Conservation (phyloP, 139 green algal species). For the Coccomyxa sp. region DNA sequence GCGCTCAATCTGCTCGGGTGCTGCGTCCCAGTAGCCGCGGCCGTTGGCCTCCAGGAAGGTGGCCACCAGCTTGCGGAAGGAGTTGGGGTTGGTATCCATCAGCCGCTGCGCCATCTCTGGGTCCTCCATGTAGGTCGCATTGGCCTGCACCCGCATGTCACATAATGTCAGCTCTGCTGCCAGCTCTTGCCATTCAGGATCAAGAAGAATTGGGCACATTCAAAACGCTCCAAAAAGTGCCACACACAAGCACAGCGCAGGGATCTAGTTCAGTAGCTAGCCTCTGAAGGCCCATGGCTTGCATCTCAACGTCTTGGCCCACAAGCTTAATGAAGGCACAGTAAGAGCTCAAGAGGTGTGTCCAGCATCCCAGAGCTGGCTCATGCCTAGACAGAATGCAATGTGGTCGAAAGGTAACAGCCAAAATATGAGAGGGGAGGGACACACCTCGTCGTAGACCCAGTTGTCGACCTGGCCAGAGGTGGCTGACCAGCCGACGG, state of each 20-base stretch:
- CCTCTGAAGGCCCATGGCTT: too few species aligned
- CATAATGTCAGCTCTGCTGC: not conserved
- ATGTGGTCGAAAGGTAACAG: too few species aligned
- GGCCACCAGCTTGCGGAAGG: slow-evolving; percentile 87
- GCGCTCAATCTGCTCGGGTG: slow-evolving; percentile 89
- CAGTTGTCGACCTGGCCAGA: slow-evolving; percentile 96
- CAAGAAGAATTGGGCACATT: too few species aligned
- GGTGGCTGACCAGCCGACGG: slow-evolving; percentile 97
- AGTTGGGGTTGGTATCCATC: slow-evolving; percentile 97
- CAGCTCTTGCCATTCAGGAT: slow-evolving; percentile 44
- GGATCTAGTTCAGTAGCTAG: too few species aligned
- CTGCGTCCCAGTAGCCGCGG: slow-evolving; percentile 93
- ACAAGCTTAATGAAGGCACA: too few species aligned
- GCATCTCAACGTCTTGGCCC: too few species aligned
- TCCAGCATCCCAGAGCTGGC: too few species aligned
- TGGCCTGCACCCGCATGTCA: slow-evolving; percentile 33
- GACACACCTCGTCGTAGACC: slow-evolving; percentile 91
- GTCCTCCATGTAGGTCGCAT: slow-evolving; percentile 96
- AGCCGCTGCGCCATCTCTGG: slow-evolving; percentile 90
- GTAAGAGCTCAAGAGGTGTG: too few species aligned
- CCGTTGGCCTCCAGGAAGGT: slow-evolving; percentile 99
- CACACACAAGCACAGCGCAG: too few species aligned
- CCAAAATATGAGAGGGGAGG: too few species aligned
- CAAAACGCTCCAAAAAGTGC: too few species aligned
- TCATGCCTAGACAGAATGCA: too few species aligned